Percentiles rank a stretch among this genome's conserved stretches.
Conservation (phyloP, 768 basidiomycete species). For the Suillus plorans region DNA sequence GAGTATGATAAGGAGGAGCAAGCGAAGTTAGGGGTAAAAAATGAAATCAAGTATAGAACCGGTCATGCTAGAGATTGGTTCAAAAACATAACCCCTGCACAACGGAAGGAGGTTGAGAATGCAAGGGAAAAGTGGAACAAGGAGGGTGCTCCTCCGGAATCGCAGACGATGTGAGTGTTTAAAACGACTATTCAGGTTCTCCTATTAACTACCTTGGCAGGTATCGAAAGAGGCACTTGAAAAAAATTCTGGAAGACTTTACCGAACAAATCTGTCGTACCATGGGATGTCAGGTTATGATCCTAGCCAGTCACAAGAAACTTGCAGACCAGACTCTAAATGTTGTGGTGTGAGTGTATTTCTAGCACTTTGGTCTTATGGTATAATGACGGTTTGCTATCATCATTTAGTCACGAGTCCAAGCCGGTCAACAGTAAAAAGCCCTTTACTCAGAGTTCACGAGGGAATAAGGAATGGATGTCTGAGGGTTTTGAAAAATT, state of each 20-base stretch:
- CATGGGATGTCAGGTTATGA: background rate
- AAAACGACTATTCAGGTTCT: background rate
- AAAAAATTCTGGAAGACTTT: background rate
- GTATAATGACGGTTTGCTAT: background rate
- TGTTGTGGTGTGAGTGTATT: background rate
- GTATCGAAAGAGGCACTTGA: slow-evolving; percentile 1
- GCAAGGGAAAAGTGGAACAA: background rate
- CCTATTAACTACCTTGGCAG: background rate
- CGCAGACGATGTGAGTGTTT: background rate
- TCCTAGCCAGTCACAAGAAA: background rate
- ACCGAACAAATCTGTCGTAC: background rate
- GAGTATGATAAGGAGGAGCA: background rate
- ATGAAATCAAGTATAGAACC: background rate
- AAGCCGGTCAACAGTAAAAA: background rate
- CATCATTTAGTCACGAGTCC: background rate
- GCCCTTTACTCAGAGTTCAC: background rate
- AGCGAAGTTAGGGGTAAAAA: background rate
- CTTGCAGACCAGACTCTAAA: background rate
- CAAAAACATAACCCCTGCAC: background rate
- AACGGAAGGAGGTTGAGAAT: background rate
- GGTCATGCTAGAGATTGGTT: background rate
- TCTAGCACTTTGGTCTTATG: background rate
- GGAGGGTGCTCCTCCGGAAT: background rate
- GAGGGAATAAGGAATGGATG: background rate
- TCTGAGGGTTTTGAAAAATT: background rate